Conservation (phyloP, 1,284 basidiomycete species). For the Melampsora larici-populina region DNA sequence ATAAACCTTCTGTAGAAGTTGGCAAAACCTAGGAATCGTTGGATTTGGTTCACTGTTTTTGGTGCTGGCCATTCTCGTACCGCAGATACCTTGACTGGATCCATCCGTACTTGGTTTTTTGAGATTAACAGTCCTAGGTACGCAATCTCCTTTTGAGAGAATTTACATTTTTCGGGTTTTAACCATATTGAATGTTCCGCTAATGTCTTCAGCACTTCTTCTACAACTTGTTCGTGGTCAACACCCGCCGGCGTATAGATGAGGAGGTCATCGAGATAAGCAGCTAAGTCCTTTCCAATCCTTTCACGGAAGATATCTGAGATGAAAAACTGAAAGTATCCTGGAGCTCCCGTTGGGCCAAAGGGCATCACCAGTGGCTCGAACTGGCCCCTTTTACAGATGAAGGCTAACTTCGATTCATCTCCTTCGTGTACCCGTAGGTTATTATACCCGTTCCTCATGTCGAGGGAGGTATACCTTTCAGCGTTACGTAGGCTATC, state of each 20-base stretch:
- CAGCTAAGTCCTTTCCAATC: background rate
- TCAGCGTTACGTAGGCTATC: too few species aligned
- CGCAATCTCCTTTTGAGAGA: background rate
- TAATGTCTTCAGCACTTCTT: background rate
- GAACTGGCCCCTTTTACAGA: background rate
- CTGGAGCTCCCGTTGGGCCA: background rate
- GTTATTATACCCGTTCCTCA: background rate
- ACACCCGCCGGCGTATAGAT: background rate
- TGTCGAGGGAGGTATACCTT: too few species aligned
- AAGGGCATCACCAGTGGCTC: background rate
- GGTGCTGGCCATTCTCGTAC: background rate
- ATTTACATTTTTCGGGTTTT: background rate
- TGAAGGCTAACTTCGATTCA: background rate
- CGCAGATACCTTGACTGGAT: background rate
- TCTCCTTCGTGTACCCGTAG: background rate
- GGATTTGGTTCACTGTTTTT: background rate
- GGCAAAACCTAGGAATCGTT: background rate
- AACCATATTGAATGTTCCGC: background rate
- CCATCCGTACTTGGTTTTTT: background rate
- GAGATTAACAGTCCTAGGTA: background rate
- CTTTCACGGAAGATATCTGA: too few species aligned
- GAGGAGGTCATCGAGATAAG: background rate
- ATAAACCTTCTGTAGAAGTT: conserved; percentile 17
- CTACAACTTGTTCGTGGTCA: background rate
- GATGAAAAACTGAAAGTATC: too few species aligned